Evolutionary conservation across 805 yeast species (phyloP).

Genomic region (Brettanomyces custersianus): DNA sequence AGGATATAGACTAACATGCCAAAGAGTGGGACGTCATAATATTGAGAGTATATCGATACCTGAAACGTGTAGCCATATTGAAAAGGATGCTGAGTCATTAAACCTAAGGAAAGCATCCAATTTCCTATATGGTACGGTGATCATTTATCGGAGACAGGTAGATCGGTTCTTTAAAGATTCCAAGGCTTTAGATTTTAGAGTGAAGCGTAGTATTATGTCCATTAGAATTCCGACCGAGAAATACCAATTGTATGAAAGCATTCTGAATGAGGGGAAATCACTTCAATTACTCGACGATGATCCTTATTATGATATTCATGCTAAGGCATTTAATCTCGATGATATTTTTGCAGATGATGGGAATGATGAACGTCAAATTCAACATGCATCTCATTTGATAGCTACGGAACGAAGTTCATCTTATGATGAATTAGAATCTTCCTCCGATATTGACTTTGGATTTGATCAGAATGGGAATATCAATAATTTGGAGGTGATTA

Average conservation of each 20-base stretch:
- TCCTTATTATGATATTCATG: constrained; percentile 27
- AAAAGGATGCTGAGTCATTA: constrained; percentile 10
- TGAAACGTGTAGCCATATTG: constrained; percentile 27
- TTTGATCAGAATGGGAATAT: too few species aligned
- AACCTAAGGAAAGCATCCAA: constrained; percentile 31
- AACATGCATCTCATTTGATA: too few species aligned
- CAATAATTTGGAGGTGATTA: too few species aligned
- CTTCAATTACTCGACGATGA: constrained; percentile 24
- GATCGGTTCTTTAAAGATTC: neutral
- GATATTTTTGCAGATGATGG: too few species aligned
- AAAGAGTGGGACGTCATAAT: constrained; percentile 21
- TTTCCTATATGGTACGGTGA: constrained; percentile 38
- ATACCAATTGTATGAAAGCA: too few species aligned
- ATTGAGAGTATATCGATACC: constrained; percentile 34
- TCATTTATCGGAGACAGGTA: constrained; percentile 38
- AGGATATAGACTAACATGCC: constrained; percentile 16
- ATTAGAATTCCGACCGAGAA: neutral
- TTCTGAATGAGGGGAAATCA: neutral
- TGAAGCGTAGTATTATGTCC: neutral
- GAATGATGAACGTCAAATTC: too few species aligned
- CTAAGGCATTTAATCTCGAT: too few species aligned
- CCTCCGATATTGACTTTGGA: too few species aligned
- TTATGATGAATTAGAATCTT: too few species aligned
- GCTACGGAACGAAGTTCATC: too few species aligned
- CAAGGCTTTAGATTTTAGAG: neutral